phyloP scores from a whole-genome alignment of 805 yeast species.

The Isabelozyma pseudorhagii region DNA sequence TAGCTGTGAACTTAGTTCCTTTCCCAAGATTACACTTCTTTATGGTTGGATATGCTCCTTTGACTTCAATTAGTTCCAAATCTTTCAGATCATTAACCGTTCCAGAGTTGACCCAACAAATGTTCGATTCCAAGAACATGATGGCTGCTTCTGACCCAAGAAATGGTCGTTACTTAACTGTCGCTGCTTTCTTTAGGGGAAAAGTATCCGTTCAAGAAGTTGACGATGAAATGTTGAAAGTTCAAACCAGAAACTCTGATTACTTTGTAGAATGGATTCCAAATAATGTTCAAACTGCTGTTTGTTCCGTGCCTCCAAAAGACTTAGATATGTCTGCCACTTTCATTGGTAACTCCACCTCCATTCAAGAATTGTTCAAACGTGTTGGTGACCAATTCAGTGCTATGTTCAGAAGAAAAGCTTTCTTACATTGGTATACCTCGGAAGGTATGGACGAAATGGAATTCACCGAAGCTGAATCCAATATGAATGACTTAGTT shows the following conservation, averaged over 20 bases:
- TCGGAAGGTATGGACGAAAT: constrained; percentile 95
- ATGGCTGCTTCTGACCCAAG: constrained; percentile 95
- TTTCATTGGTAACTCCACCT: constrained; percentile 88
- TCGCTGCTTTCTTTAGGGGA: constrained; percentile 93
- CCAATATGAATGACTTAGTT: constrained; percentile 84
- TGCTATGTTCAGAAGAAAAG: constrained; percentile 91
- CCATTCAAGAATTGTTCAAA: constrained; percentile 86
- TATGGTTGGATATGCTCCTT: constrained; percentile 93
- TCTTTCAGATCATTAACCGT: constrained; percentile 83
- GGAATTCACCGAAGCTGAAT: constrained; percentile 92
- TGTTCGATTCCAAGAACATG: constrained; percentile 90
- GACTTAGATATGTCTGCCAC: constrained; percentile 88
- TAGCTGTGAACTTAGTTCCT: constrained; percentile 92
- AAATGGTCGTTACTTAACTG: constrained; percentile 87
- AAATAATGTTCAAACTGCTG: constrained; percentile 90
- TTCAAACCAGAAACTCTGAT: constrained; percentile 75
- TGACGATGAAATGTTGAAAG: constrained; percentile 87
- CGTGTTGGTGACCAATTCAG: constrained; percentile 87
- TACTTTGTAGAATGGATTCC: constrained; percentile 97
- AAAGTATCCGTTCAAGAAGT: constrained; percentile 90
- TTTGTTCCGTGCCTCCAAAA: constrained; percentile 86
- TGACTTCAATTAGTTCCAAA: constrained; percentile 75
- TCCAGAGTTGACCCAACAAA: constrained; percentile 89
- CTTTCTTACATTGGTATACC: constrained; percentile 95
- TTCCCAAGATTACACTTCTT: constrained; percentile 94